Percentiles rank a stretch among this genome's conserved stretches.
Conservation (phyloP, 371 early-diverging fungal genomes). For the Mucor ambiguus region DNA sequence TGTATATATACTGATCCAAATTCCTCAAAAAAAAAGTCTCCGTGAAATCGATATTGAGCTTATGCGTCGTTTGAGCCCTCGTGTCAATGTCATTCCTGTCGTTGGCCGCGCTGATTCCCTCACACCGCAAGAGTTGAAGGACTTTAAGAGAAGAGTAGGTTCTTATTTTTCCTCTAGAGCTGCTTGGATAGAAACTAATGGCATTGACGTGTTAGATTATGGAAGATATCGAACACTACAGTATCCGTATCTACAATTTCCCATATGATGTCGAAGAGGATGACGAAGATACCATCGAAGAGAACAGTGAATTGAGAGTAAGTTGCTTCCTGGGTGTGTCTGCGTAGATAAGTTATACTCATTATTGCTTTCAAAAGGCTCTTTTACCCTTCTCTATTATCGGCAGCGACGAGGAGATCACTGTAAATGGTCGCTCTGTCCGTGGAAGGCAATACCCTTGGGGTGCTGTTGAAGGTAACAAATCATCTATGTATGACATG, state of each 20-base stretch:
- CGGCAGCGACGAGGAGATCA: slow-evolving; percentile 93
- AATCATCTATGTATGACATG: background rate
- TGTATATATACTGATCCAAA: background rate
- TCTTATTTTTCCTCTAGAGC: background rate
- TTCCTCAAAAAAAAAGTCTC: slow-evolving; percentile 57
- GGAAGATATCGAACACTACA: slow-evolving; percentile 91
- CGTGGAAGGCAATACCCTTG: slow-evolving; percentile 99
- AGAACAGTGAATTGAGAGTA: slow-evolving; percentile 90
- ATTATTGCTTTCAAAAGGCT: slow-evolving; percentile 40
- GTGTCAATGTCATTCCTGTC: slow-evolving; percentile 96
- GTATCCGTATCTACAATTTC: slow-evolving; percentile 89
- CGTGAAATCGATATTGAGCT: slow-evolving; percentile 97
- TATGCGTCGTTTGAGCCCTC: slow-evolving; percentile 89
- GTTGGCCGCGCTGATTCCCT: slow-evolving; percentile 81
- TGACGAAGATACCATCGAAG: slow-evolving; percentile 94
- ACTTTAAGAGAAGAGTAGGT: slow-evolving; percentile 82
- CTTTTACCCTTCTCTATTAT: slow-evolving; percentile 97
- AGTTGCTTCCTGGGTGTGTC: background rate
- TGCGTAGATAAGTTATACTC: background rate
- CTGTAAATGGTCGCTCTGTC: slow-evolving; percentile 72
- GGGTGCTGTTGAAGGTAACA: slow-evolving; percentile 92
- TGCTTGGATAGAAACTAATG: background rate
- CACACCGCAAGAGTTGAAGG: slow-evolving; percentile 73
- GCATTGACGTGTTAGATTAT: slow-evolving; percentile 60
- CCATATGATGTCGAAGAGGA: slow-evolving; percentile 79